Base-by-base conservation (phyloP, 257 asterid genomes). In the Euphrasia confusa region DNA sequence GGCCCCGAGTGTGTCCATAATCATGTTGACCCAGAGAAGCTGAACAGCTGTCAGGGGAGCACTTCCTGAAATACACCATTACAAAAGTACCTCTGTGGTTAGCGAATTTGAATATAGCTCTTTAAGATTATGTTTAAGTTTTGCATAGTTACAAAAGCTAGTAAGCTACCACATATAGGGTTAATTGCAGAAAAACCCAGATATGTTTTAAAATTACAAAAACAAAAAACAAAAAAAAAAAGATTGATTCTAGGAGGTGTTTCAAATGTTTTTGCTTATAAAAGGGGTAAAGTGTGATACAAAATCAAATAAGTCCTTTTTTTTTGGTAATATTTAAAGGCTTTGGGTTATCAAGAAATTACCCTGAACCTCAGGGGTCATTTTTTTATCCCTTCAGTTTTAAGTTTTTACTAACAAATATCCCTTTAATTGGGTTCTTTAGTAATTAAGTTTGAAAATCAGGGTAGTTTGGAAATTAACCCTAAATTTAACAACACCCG, bases 11-110 rank as follows among this genome's bases (percentile, higher is more conserved):
- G 97, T 92, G 78, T 92, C 99, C 99, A 92, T 92, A 61, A 92
- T 92, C 99, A 92, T 92, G 70, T 92, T 92, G 28, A 92, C 99
- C 99, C 99, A 92, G 71, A 92, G 80, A 55, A 92, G 99, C 72
- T 92, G 99, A 62, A 92, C 99, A 61, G 99, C 99, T n/a, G 99
- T 92, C 2, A 92, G 93, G 52, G 97, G 97, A 55, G 95, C 95
- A 54, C 84, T 73, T 30, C 97, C 97, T 89, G 84, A 54, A 69
- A 69, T 57, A 14, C 33, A 35, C 48, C 58, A 48, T 47, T 50
- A 50, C 56, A 50, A 50, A 15, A 1, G 0, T 14, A 50, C 55
- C 55, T 17, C 55, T 14, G 17, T 4, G 17, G 55, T 48, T 42
- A 30, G 33, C 33, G 33, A 3, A 32, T 33, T 33, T 33, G 39